Base-by-base conservation (phyloP, 192 early-diverging fungal genomes). In the Dispira parvispora region DNA sequence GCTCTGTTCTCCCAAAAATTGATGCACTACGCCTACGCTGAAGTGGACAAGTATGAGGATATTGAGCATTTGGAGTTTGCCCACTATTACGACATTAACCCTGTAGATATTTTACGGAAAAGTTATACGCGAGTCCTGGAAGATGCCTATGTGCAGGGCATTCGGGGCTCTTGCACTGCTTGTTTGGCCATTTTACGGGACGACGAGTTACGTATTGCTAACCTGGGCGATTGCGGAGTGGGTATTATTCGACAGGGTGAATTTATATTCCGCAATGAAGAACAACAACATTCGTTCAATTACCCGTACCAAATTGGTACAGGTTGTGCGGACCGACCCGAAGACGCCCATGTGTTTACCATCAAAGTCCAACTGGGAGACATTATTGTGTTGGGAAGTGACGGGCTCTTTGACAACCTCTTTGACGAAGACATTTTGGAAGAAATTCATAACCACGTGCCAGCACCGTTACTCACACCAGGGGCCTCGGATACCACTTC, bases 251-350 rank as follows among this genome's bases (percentile, higher is more conserved):
- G 96, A 43, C 78, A 84, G 57, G 84, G 87, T 58, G 85, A 90
- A 63, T 79, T 88, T 70, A 84, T 94, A 21, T 99, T 96, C 72
- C 80, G 92, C 45, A 93, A 84, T 42, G 92, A 96, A 75, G 94
- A 96, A 71, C 96, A 96, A 66, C 94, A 96, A 72, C 92, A 99
- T 73, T 94, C 90, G 14, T 99, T 99, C 77, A 99, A 99, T 73
- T 96, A 89, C 67, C 96, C 96, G 8, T 96, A 82, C 68, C 96
- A 99, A 67, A 81, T 99, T 27, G 91, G 96, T 50, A 95, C 88
- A 13, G 86, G 86, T 46, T 76, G 78, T 54, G 81, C 80, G 52
- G 91, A 96, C 77, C 66, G 64, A 8, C 93, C 96, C 4, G 71
- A 75, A 42, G 90, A 94, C 67, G 88, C 96, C 0, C 86, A 91